Evolutionary conservation across 2,329 filamentous ascomycete species (phyloP), one percentile per base, ranked within the genome.

Genomic region (Beauveria bassiana): DNA sequence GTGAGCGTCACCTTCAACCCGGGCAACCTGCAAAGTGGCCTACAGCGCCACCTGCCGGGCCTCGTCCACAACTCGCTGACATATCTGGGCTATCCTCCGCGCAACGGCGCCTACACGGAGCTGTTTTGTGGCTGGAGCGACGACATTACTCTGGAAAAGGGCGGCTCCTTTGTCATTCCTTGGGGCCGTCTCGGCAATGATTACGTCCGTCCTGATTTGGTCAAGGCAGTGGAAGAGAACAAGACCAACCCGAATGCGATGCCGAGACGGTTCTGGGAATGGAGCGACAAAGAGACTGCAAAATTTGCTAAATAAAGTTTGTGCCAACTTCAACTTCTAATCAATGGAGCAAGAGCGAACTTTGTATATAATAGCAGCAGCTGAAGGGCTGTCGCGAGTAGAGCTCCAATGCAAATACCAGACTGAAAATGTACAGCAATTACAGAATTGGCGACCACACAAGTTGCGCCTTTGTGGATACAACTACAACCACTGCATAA

Each of bases 121-220:
- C 49, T 66, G 20, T 54, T 63, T n/a, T 62, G 42, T 59, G 61
- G 61, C 24, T 59, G 55, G 56, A 64, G 43, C 59, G 70, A 72
- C 0, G 73, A 78, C 0, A 67, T 79, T 14, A 75, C 72, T 0
- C 42, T 69, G 2, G 73, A 73, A 47, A 70, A 71, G 20, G 65
- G 66, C 8, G 70, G 69, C 5, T 34, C 34, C 0, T 62, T 59
- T 40, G 50, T 62, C 16, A 52, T 62, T 28, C 45, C 59, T 24
- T 61, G 62, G 57, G 59, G 57, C 24, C 63, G 61, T 22, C 59
- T 46, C 65, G 73, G 73, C 22, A 65, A 70, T 18, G 66, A 74
- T 61, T 65, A 66, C 50, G 63, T 65, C 1, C 64, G 71, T 20
- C 66, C 71, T 3, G 62, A 64, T 7, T 68, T 70, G 20, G 55